Evolutionary conservation across 805 yeast species (phyloP).

Genomic region (Nakazawaea holstii): DNA sequence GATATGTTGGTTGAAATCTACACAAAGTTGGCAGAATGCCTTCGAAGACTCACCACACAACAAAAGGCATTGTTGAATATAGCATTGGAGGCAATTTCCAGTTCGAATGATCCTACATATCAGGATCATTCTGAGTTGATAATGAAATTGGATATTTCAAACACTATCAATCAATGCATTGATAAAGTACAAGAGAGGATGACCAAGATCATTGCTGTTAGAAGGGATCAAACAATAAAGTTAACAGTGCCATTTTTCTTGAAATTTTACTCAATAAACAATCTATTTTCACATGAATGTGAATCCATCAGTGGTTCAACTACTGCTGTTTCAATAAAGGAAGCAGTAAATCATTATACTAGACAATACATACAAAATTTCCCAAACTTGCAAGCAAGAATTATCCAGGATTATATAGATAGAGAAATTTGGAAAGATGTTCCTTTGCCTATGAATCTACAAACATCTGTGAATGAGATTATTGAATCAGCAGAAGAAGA

Average conservation of each 20-base stretch:
- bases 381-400: constrained; percentile 45
- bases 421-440: constrained; percentile 78
- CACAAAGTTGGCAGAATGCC: constrained; percentile 61
- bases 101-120: constrained; percentile 14
- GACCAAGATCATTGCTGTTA: constrained; percentile 69
- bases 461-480: constrained; percentile 44
- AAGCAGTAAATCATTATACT: constrained; percentile 61
- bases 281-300: constrained; percentile 73
- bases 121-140: constrained; percentile 31
- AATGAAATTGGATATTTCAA: constrained; percentile 61
- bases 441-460: constrained; percentile 44
- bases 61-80: constrained; percentile 75
- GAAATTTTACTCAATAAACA: constrained; percentile 58
- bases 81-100: constrained; percentile 42
- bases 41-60: constrained; percentile 69
- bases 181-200: constrained; percentile 70
- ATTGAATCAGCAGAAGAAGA: constrained; percentile 41
- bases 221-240: constrained; percentile 65
- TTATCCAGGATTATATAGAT: constrained; percentile 47
- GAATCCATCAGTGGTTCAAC: constrained; percentile 74
- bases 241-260: constrained; percentile 58
- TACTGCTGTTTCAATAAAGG: constrained; percentile 54
- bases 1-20: constrained; percentile 58
- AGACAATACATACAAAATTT: constrained; percentile 50
- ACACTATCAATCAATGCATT: constrained; percentile 61